Evolutionary conservation across 768 basidiomycete genomes (phyloP), one percentile per base, ranked within the genome.

Genomic region (Tremella mesenterica): DNA sequence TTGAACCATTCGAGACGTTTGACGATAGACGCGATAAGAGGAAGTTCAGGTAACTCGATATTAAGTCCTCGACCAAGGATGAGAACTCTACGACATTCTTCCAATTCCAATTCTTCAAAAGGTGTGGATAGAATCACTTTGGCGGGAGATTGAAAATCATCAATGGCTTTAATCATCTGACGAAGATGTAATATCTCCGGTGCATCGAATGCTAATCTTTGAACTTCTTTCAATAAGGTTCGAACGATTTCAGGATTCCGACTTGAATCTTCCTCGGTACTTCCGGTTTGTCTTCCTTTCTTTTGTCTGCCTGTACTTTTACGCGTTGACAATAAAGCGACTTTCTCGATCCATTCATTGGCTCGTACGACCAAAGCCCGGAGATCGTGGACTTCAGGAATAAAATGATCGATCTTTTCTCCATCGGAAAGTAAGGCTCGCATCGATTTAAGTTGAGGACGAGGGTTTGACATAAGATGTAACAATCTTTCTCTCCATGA

Each of bases 341-440:
- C 65, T 29, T 81, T 78, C 54, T 89, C 88, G n/a, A 90, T 77
- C 90, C 90, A 92, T 64, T 85, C 85, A 58, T 83, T 88, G 18
- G 86, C 90, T 57, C 81, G 79, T 39, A 71, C 80, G 48, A 96
- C 87, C 65, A 87, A 87, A 72, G 82, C 86, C 41, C 84, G 80
- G 31, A 96, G 79, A 44, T 80, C 75, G 26, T 75, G 72, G 51
- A 91, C 77, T 71, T 92, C 88, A 1, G 82, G 78, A 13, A 92
- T 79, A 28, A 79, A 77, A 66, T 82, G 81, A 52, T 80, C 84
- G 72, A 92, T 87, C 50, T 85, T 85, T 60, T 95, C 89, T 13
- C 86, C 92, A 71, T 95, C 92, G 0, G 85, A 81, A 23, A 90
- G 78, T n/a, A 91, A 75, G 7, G 86, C 83, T 34, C 85, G 83